Evolutionary conservation across 2,329 filamentous ascomycete genomes (phyloP).

Genomic region (Hymenoscyphus linearis): DNA sequence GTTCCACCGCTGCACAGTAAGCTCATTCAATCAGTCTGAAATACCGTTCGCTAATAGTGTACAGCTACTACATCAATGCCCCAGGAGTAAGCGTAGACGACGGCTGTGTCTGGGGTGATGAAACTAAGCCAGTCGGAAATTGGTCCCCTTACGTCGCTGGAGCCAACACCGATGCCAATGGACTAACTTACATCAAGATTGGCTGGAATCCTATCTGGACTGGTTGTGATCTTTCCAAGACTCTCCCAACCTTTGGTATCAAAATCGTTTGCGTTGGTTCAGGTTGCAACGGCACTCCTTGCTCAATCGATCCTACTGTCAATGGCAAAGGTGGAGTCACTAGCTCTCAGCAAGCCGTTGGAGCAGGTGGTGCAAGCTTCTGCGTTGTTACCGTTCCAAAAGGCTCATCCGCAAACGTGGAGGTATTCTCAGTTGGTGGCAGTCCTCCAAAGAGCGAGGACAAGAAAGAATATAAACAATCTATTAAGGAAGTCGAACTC

Average conservation of each 20-base stretch:
- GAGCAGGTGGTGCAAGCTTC: constrained; percentile 64
- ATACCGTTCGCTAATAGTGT: constrained; percentile 20
- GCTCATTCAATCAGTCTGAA: constrained; percentile 30
- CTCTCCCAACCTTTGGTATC: constrained; percentile 60
- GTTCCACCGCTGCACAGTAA: constrained; percentile 67
- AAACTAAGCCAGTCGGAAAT: constrained; percentile 60
- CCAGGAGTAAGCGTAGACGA: constrained; percentile 56
- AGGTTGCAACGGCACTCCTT: constrained; percentile 68
- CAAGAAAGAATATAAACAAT: too few species aligned
- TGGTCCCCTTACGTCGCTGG: constrained; percentile 75
- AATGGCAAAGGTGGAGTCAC: constrained; percentile 52
- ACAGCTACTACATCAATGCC: constrained; percentile 71
- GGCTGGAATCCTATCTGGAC: constrained; percentile 74
- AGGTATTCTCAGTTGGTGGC: constrained; percentile 47
- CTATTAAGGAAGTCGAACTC: too few species aligned
- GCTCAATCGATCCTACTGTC: constrained; percentile 59
- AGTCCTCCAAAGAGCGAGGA: constrained; percentile 4
- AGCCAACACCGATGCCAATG: constrained; percentile 60
- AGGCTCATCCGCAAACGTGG: constrained; percentile 61
- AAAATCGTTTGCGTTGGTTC: constrained; percentile 63
- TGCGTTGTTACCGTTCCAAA: constrained; percentile 72
- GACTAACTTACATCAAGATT: constrained; percentile 68
- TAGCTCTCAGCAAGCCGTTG: constrained; percentile 48
- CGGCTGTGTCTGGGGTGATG: constrained; percentile 68
- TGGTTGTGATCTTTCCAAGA: constrained; percentile 46